phyloP scores from a whole-genome alignment of 805 yeast genomes.

The Candida koratica region DNA sequence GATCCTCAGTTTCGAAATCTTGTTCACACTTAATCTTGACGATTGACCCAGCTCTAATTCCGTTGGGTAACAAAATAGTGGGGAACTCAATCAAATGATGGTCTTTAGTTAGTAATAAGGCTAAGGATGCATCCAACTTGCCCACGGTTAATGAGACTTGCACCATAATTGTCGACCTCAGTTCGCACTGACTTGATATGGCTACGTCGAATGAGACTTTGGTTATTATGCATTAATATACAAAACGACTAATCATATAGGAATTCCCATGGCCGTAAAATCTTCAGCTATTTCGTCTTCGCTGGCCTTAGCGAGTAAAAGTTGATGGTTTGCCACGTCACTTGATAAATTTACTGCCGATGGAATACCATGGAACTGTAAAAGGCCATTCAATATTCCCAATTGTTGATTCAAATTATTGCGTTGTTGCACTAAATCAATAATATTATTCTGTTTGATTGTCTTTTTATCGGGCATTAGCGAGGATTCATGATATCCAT shows the following conservation, averaged over 20 bases:
- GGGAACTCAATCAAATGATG: conserved; percentile 96
- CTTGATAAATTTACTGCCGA: conserved; percentile 55
- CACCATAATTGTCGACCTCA: conserved; percentile 48
- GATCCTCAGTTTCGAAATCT: conserved; percentile 60
- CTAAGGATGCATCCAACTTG: conserved; percentile 91
- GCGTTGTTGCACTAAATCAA: conserved; percentile 57
- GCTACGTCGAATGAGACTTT: no score
- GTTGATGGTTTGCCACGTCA: conserved; percentile 24
- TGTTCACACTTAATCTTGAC: conserved; percentile 81
- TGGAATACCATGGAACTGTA: conserved; percentile 72
- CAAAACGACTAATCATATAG: neutral
- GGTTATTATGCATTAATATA: neutral
- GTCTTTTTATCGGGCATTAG: conserved; percentile 24
- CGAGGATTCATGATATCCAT: conserved; percentile 7
- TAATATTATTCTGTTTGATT: conserved; percentile 32
- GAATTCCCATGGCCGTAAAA: conserved; percentile 58
- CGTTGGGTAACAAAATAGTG: conserved; percentile 85
- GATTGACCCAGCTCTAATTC: conserved; percentile 88
- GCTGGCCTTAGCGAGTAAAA: conserved; percentile 52
- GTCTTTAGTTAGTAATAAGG: conserved; percentile 81
- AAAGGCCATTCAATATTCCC: conserved; percentile 64
- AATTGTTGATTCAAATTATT: conserved; percentile 65
- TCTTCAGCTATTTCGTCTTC: conserved; percentile 76
- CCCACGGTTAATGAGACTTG: conserved; percentile 94
- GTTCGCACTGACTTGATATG: neutral